Evolutionary conservation across 2,329 filamentous ascomycete genomes (phyloP).

Genomic region (Allantophomopsis cytisporea): DNA sequence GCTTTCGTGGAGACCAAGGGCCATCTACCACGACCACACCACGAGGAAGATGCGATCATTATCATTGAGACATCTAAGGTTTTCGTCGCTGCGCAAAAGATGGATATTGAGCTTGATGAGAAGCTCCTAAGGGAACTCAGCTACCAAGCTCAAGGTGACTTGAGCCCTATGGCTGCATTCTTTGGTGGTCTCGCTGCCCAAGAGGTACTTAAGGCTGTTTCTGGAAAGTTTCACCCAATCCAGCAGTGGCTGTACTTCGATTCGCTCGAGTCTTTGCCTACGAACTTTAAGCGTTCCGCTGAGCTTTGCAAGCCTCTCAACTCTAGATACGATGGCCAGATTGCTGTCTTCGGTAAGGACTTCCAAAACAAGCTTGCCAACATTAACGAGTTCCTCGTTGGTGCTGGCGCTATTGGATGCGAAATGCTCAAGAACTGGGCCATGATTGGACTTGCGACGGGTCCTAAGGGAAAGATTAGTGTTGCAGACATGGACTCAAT

Average conservation of each 20-base stretch:
- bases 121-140: conserved; percentile 87
- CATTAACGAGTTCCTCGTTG: conserved; percentile 84
- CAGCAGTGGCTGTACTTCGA: conserved; percentile 96
- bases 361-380: conserved; percentile 92
- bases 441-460: conserved; percentile 89
- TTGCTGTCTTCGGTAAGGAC: conserved; percentile 86
- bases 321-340: conserved; percentile 89
- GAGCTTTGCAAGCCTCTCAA: conserved; percentile 78
- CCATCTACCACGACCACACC: conserved; percentile 68
- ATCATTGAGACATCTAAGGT: conserved; percentile 63
- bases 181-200: conserved; percentile 91
- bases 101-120: conserved; percentile 78
- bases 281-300: conserved; percentile 60
- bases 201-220: conserved; percentile 92
- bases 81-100: conserved; percentile 59
- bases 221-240: conserved; percentile 94
- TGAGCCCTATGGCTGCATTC: conserved; percentile 86
- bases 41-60: conserved; percentile 70
- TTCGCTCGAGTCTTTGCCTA: conserved; percentile 86
- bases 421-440: conserved; percentile 99
- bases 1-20: conserved; percentile 66
- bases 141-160: conserved; percentile 84
- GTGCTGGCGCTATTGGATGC: conserved; percentile 92
- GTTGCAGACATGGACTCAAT: conserved; percentile 98
- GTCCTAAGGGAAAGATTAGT: conserved; percentile 75